These are phyloP conservation scores for Aspergillus unguis DNA, from an alignment of 2,329 filamentous ascomycete species.

Conservation along the genomic window DNA sequence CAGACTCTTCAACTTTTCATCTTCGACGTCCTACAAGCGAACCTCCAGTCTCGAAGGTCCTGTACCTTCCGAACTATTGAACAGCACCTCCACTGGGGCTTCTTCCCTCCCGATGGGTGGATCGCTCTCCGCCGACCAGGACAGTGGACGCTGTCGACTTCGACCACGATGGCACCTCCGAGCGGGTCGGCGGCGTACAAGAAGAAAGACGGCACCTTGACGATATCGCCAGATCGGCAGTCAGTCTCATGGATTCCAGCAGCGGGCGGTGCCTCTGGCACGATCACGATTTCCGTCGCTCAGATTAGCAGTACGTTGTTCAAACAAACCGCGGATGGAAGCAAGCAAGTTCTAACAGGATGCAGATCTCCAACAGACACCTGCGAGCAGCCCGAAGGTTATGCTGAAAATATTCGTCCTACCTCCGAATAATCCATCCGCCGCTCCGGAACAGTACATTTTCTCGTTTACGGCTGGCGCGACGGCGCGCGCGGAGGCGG, in stretches of 20 bases:
- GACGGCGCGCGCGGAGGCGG: constrained; percentile 77
- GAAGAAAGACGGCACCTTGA: constrained; percentile 88
- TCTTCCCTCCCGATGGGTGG: constrained; percentile 34
- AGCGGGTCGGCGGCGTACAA: constrained; percentile 76
- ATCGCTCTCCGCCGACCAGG: constrained; percentile 30
- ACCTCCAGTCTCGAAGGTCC: constrained; percentile 14
- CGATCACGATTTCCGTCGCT: constrained; percentile 66
- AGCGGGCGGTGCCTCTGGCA: constrained; percentile 58
- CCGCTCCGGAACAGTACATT: constrained; percentile 63
- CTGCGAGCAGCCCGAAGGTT: constrained; percentile 80
- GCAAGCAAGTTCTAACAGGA: not conserved
- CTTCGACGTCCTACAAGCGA: constrained; percentile 10
- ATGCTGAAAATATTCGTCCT: constrained; percentile 91
- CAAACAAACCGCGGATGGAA: not conserved
- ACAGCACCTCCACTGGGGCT: constrained; percentile 19
- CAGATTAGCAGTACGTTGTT: constrained; percentile 73
- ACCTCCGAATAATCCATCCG: constrained; percentile 42
- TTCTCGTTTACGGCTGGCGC: constrained; percentile 82
- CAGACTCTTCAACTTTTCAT: constrained; percentile 5
- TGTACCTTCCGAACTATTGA: constrained; percentile 18
- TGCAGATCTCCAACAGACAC: constrained; percentile 89
- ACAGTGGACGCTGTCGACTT: constrained; percentile 39
- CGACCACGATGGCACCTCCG: constrained; percentile 46
- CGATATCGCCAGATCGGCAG: constrained; percentile 68
- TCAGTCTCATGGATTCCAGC: constrained; percentile 78